Evolutionary conservation across 805 yeast genomes (phyloP).

Genomic region (Ogataea trehaloabstinens): DNA sequence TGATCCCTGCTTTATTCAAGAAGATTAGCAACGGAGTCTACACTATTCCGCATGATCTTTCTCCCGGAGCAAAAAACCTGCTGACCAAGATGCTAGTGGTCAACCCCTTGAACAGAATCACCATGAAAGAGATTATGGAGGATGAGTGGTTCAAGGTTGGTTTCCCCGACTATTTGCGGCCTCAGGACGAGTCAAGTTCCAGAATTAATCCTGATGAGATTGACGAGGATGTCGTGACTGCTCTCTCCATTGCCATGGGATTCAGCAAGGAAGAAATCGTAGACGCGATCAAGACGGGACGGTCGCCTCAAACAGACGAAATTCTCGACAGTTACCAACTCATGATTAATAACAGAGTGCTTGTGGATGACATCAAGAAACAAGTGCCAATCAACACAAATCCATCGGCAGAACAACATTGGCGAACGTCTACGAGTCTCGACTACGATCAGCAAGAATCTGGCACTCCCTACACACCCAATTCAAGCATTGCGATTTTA

Average conservation of each 20-base stretch:
- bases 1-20: conserved; percentile 90
- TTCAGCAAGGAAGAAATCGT: conserved; percentile 80
- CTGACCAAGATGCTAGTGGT: conserved; percentile 91
- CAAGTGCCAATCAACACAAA: conserved; percentile 11
- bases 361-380: conserved; percentile 63
- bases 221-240: conserved; percentile 73
- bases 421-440: conserved; percentile 32
- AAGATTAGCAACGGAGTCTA: conserved; percentile 92
- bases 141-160: conserved; percentile 90
- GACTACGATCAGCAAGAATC: conserved; percentile 26
- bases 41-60: conserved; percentile 81
- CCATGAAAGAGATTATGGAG: conserved; percentile 87
- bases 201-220: conserved; percentile 38
- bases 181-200: conserved; percentile 47
- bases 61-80: conserved; percentile 79
- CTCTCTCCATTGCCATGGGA: conserved; percentile 82
- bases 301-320: conserved; percentile 57
- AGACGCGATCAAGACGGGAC: conserved; percentile 51
- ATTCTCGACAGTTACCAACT: conserved; percentile 82
- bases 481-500: conserved; percentile 84
- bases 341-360: conserved; percentile 72
- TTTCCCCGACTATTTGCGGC: conserved; percentile 75
- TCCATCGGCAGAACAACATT: conserved; percentile 16
- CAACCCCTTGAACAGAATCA: conserved; percentile 89
- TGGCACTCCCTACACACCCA: conserved; percentile 47